Evolutionary conservation across 306 rosid species (phyloP).

Genomic region (Glycyrrhiza uralensis): DNA sequence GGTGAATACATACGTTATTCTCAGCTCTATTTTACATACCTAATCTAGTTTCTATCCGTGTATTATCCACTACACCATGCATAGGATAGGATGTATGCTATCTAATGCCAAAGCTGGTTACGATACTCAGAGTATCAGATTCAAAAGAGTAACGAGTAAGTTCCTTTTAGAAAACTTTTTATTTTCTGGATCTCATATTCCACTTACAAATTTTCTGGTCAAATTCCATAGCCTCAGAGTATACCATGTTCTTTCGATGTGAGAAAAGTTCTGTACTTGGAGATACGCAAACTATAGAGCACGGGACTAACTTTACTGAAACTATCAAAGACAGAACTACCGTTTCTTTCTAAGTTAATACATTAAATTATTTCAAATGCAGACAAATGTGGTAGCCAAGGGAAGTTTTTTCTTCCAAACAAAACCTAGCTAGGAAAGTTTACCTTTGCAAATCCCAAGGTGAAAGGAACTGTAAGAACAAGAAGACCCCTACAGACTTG

Average conservation of each 20-base stretch:
- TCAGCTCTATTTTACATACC: background rate
- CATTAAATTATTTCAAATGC: conserved; percentile 8
- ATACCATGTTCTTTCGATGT: background rate
- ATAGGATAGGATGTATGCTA: background rate
- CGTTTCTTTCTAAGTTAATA: background rate
- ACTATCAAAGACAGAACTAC: conserved; percentile 4
- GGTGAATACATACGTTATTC: background rate
- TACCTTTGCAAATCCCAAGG: conserved; percentile 87
- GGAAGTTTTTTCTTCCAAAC: background rate
- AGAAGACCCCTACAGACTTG: conserved; percentile 77
- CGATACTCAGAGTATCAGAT: background rate
- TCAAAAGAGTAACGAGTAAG: background rate
- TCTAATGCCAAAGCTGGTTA: background rate
- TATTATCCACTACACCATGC: background rate
- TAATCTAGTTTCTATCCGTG: background rate
- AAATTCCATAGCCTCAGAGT: background rate
- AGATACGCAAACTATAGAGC: background rate
- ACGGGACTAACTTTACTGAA: conserved; percentile 27
- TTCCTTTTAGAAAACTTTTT: background rate
- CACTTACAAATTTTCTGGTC: background rate
- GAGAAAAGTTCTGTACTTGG: background rate
- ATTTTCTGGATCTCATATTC: background rate
- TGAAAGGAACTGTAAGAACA: conserved; percentile 82
- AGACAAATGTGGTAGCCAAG: conserved; percentile 6
- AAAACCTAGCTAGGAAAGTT: conserved; percentile 20